Conservation (phyloP, 176 grass and related monocot species). For the Chloris gayana region DNA sequence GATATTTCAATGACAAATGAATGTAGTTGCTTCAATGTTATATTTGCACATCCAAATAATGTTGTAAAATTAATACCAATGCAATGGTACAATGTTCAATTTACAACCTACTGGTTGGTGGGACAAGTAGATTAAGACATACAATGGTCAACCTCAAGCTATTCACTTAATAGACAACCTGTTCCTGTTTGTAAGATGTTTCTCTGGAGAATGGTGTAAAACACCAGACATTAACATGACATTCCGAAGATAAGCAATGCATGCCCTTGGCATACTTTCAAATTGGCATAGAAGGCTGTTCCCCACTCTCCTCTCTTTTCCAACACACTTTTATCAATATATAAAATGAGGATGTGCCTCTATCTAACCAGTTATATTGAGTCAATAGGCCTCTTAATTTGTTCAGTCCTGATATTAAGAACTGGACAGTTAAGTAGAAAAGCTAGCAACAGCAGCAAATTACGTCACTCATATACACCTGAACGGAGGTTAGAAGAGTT, state of each 20-base stretch:
- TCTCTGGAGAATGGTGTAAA: neutral
- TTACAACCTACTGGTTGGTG: neutral
- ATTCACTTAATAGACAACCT: neutral
- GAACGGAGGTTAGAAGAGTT: constrained; percentile 12
- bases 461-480: constrained; percentile 14
- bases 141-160: neutral
- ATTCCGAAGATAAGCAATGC: neutral
- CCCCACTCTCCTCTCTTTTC: neutral
- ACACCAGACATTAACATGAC: neutral
- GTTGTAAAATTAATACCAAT: neutral
- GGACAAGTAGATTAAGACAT: neutral
- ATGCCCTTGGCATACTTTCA: neutral
- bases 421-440: neutral
- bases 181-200: constrained; percentile 10
- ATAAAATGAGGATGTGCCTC: neutral
- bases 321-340: neutral
- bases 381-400: neutral
- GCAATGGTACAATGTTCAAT: neutral
- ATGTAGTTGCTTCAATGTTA: neutral
- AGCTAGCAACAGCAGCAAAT: constrained; percentile 21
- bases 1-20: neutral
- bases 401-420: constrained; percentile 7
- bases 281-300: neutral
- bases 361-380: neutral
- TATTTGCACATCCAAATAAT: neutral